These are phyloP conservation scores for Boletus reticuloceps DNA, from an alignment of 768 basidiomycete species.

Conservation along the genomic window DNA sequence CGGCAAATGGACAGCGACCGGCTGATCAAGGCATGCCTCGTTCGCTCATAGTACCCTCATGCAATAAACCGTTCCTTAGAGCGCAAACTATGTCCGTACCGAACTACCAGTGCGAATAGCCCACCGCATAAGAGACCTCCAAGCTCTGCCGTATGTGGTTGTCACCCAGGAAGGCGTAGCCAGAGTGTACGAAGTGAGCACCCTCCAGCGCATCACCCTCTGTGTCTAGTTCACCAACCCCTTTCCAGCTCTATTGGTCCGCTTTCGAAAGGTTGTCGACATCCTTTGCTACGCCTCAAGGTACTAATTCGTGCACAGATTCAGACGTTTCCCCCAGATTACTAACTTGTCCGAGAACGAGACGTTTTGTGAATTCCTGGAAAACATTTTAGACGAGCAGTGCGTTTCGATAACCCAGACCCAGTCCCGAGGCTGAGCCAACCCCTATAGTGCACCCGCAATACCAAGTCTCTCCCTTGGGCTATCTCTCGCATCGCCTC, in stretches of 20 bases:
- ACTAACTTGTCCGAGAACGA: slow-evolving; percentile 73
- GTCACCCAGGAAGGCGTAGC: slow-evolving; percentile 83
- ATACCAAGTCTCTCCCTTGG: slow-evolving; percentile 84
- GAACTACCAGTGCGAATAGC: slow-evolving; percentile 87
- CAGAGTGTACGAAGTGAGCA: slow-evolving; percentile 78
- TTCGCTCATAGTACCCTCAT: not conserved
- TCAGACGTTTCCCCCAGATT: slow-evolving; percentile 72
- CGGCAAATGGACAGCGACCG: slow-evolving; percentile 77
- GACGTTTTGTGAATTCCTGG: slow-evolving; percentile 72
- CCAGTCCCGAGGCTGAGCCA: slow-evolving; percentile 4
- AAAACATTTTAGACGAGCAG: slow-evolving; percentile 70
- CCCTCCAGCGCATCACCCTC: not conserved
- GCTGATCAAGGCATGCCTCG: slow-evolving; percentile 59
- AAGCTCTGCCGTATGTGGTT: slow-evolving; percentile 81
- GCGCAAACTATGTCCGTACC: slow-evolving; percentile 87
- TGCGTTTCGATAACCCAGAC: slow-evolving; percentile 35
- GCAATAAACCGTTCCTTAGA: slow-evolving; percentile 40
- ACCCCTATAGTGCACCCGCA: slow-evolving; percentile 54
- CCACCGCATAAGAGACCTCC: slow-evolving; percentile 83
- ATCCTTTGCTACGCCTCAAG: not conserved
- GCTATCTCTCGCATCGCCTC: slow-evolving; percentile 78
- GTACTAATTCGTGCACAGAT: slow-evolving; percentile 39
- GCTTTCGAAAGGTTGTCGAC: slow-evolving; percentile 74
- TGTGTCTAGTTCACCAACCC: slow-evolving; percentile 1
- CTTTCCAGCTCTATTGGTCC: slow-evolving; percentile 71